phyloP scores from a whole-genome alignment of 257 asterid species.

The Salvia splendens region DNA sequence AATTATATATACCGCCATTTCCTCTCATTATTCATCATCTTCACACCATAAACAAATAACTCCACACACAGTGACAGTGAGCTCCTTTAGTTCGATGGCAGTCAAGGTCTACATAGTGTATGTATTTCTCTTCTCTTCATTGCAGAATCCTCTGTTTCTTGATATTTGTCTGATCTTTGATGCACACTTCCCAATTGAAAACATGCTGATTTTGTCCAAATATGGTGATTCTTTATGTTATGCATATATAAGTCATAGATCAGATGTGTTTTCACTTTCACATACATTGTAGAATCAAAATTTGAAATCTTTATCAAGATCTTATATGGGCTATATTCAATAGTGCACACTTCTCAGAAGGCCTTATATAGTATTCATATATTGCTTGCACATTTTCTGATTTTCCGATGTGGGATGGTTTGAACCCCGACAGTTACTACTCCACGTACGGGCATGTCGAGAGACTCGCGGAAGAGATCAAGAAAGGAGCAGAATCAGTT shows the following conservation, averaged over 20 bases:
- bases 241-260: no score
- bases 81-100: conserved; percentile 49
- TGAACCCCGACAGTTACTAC: conserved; percentile 45
- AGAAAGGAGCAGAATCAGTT: conserved; percentile 68
- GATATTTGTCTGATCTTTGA: neutral
- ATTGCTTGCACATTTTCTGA: no score
- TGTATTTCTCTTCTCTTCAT: conserved; percentile 17
- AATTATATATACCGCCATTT: conserved; percentile 24
- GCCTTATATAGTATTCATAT: no score
- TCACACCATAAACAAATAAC: conserved; percentile 30
- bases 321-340: neutral
- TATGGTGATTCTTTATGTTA: no score
- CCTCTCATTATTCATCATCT: conserved; percentile 20
- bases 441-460: conserved; percentile 73
- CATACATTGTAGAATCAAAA: neutral
- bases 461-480: conserved; percentile 66
- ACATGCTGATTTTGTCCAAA: neutral
- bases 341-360: no score
- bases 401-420: neutral
- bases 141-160: conserved; percentile 12
- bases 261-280: conserved; percentile 1
- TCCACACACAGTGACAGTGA: conserved; percentile 4
- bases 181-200: no score
- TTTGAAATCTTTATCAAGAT: neutral
- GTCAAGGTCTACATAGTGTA: conserved; percentile 66